Conservation (phyloP, 2,329 filamentous ascomycete genomes). For the Botrytis galanthina region DNA sequence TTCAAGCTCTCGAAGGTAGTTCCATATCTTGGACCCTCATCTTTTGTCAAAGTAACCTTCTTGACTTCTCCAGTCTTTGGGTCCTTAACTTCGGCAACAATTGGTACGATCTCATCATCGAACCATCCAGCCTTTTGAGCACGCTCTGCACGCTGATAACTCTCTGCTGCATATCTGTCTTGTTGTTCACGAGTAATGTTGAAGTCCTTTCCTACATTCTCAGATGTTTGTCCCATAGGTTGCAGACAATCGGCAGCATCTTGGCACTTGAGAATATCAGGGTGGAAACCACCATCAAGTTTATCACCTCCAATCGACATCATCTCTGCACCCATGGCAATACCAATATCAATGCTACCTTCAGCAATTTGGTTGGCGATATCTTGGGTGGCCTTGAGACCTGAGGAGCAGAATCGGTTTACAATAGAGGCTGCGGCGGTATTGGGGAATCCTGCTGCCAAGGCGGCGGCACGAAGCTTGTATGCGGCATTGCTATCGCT, state of each 20-base stretch:
- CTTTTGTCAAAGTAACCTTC: constrained; percentile 74
- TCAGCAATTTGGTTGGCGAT: constrained; percentile 82
- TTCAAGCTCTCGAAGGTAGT: constrained; percentile 78
- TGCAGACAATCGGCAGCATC: constrained; percentile 84
- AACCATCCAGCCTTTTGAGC: constrained; percentile 91
- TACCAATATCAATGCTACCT: constrained; percentile 80
- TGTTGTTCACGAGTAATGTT: constrained; percentile 75
- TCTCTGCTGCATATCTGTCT: constrained; percentile 83
- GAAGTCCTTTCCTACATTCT: constrained; percentile 93
- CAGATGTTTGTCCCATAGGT: constrained; percentile 97
- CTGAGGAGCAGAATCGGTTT: constrained; percentile 97
- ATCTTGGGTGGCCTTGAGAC: constrained; percentile 91
- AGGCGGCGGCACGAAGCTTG: constrained; percentile 81
- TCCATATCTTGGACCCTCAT: constrained; percentile 88
- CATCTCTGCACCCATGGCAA: constrained; percentile 84
- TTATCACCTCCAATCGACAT: constrained; percentile 77
- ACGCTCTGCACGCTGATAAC: constrained; percentile 79
- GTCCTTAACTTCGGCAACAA: constrained; percentile 78
- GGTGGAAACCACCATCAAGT: constrained; percentile 71
- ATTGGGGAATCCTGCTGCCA: constrained; percentile 92
- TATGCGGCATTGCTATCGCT: constrained; percentile 83
- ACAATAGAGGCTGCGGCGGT: constrained; percentile 77
- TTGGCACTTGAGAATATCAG: constrained; percentile 70
- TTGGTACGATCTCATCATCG: constrained; percentile 90
- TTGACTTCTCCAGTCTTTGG: constrained; percentile 76